Evolutionary conservation across 257 asterid species (phyloP).

Genomic region (Anisodus tanguticus): DNA sequence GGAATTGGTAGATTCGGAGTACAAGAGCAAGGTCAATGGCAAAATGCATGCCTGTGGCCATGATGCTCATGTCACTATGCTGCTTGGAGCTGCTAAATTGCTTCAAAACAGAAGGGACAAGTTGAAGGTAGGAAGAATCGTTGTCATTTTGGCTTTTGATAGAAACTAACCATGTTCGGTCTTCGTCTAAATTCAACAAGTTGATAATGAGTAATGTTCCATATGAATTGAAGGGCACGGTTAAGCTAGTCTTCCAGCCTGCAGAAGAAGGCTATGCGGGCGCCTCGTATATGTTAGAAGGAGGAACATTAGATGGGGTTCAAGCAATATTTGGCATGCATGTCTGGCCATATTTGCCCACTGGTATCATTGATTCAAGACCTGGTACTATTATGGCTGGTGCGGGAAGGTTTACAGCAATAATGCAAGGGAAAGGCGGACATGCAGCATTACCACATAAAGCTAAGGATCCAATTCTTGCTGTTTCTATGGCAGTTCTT

Average conservation of each 20-base stretch:
- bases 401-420: conserved; percentile 61
- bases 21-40: conserved; percentile 79
- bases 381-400: conserved; percentile 89
- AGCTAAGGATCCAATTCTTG: conserved; percentile 69
- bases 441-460: conserved; percentile 84
- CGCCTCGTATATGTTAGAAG: conserved; percentile 63
- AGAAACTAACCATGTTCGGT: not conserved
- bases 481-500: conserved; percentile 69
- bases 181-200: conserved; percentile 25
- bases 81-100: conserved; percentile 94
- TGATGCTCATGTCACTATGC: conserved; percentile 88
- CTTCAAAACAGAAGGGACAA: conserved; percentile 60
- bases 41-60: conserved; percentile 98
- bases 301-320: conserved; percentile 74
- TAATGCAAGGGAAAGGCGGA: conserved; percentile 77
- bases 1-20: conserved; percentile 95
- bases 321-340: conserved; percentile 73
- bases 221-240: conserved; percentile 62
- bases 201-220: conserved; percentile 10
- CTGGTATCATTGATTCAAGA: conserved; percentile 61
- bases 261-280: conserved; percentile 91
- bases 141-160: not conserved
- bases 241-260: conserved; percentile 90
- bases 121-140: conserved; percentile 56
- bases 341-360: conserved; percentile 54